These are phyloP conservation scores for Mediolabrus comicus DNA, from an alignment of 108 stramenopile species.

Conservation along the genomic window DNA sequence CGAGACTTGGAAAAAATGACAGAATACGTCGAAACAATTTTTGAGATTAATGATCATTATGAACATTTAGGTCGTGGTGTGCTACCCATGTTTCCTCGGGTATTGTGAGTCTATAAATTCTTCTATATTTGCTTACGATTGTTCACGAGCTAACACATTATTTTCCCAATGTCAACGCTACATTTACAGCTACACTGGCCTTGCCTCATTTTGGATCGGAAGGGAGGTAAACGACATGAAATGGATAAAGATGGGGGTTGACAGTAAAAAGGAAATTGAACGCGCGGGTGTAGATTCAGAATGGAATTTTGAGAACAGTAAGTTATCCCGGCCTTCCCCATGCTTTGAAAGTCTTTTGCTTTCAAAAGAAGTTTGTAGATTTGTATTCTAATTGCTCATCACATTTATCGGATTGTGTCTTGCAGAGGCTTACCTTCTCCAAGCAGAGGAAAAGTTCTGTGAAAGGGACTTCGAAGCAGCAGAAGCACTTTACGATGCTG, in stretches of 20 bases:
- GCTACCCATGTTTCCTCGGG: background rate
- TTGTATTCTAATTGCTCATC: background rate
- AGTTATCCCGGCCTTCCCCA: too few species aligned
- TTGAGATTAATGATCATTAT: background rate
- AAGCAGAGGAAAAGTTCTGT: background rate
- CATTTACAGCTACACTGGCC: background rate
- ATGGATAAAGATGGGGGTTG: background rate
- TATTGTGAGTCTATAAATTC: background rate
- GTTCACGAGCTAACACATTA: background rate
- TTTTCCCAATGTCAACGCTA: too few species aligned
- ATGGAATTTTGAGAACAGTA: background rate
- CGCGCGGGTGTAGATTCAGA: background rate
- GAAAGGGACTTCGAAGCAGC: background rate
- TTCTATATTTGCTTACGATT: background rate
- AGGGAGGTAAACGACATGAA: background rate
- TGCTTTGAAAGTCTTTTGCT: too few species aligned
- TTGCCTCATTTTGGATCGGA: background rate
- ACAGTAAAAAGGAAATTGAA: background rate
- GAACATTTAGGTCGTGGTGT: background rate
- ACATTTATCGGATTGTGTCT: background rate
- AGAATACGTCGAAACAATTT: background rate
- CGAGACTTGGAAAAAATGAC: background rate
- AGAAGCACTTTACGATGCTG: constrained; percentile 8
- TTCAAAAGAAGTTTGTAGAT: background rate
- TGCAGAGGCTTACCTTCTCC: background rate